Percentiles rank a stretch among this genome's conserved stretches.
phyloP scores from a whole-genome alignment of 2,329 filamentous ascomycete genomes.

The Hypoxylon rubiginosum region DNA sequence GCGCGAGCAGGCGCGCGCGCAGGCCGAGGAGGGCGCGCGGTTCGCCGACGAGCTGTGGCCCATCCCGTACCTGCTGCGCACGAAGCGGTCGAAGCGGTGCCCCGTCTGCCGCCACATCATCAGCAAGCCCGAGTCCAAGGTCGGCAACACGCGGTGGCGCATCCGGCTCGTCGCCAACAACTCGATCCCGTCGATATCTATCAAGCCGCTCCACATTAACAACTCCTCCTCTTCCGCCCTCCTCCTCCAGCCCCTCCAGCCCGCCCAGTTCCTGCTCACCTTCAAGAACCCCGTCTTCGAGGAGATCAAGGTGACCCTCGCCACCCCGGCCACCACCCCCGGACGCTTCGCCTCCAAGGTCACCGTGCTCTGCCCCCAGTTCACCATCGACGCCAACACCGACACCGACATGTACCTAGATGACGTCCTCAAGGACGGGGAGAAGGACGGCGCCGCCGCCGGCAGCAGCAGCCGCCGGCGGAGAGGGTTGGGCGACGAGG shows the following conservation, averaged over 20 bases:
- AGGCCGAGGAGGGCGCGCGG: constrained; percentile 65
- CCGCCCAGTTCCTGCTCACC: constrained; percentile 86
- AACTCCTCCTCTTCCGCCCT: constrained; percentile 45
- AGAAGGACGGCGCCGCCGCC: no score
- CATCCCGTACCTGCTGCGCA: constrained; percentile 84
- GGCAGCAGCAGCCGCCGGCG: constrained; percentile 57
- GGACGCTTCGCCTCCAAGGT: constrained; percentile 83
- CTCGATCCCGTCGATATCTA: constrained; percentile 86
- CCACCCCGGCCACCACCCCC: constrained; percentile 83
- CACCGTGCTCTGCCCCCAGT: constrained; percentile 93
- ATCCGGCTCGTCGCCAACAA: constrained; percentile 90
- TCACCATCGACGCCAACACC: constrained; percentile 95
- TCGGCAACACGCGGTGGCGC: constrained; percentile 88
- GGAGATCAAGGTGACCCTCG: constrained; percentile 85
- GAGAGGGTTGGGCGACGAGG: constrained; percentile 54
- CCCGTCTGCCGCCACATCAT: constrained; percentile 94
- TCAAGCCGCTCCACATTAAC: constrained; percentile 74
- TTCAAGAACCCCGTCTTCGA: constrained; percentile 97
- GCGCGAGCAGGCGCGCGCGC: constrained; percentile 62
- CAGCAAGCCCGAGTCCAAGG: constrained; percentile 92
- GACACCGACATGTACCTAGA: constrained; percentile 83
- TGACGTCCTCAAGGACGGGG: constrained; percentile 79
- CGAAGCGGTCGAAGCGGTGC: constrained; percentile 94
- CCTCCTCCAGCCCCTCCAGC: constrained; percentile 68
- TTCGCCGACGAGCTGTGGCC: constrained; percentile 84